Percentiles rank a stretch among this genome's conserved stretches.
Conservation (phyloP, 164 flowering plant genomes). For the Macadamia tetraphylla region DNA sequence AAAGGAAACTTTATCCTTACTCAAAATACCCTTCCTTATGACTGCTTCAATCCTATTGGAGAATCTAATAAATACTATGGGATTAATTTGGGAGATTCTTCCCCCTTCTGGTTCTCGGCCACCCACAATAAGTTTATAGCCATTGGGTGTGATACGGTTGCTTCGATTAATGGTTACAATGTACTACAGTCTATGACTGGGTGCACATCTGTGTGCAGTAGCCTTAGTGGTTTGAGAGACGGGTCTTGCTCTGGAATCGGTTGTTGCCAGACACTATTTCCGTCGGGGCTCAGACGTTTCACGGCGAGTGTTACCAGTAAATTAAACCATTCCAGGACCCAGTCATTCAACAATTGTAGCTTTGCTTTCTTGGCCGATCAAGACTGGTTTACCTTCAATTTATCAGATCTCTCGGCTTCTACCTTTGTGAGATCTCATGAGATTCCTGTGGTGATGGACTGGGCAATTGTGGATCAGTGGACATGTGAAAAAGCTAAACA, state of each 20-base stretch:
- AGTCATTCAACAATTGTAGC: slow-evolving; percentile 6
- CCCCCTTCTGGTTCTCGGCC: background rate
- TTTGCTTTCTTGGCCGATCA: slow-evolving; percentile 8
- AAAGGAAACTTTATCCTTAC: too few relatives aligned
- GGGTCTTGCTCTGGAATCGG: slow-evolving; percentile 6
- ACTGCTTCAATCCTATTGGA: background rate
- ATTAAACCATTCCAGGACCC: background rate
- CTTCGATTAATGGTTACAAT: background rate
- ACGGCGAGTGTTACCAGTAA: background rate
- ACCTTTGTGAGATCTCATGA: too few relatives aligned
- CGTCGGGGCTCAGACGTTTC: background rate
- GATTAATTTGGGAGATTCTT: accelerated
- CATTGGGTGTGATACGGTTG: slow-evolving; percentile 6
- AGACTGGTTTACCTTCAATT: background rate
- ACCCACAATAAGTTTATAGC: slow-evolving; percentile 7
- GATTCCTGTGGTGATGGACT: too few relatives aligned
- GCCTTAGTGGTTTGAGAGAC: background rate
- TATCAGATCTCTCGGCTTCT: too few relatives aligned
- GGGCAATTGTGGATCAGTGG: too few relatives aligned
- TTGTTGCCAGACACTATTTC: slow-evolving; percentile 9
- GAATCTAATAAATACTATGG: too few relatives aligned
- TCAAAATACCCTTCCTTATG: too few relatives aligned
- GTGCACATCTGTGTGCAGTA: background rate
- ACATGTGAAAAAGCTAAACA: too few relatives aligned
- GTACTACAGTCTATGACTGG: background rate